Base-by-base conservation (phyloP, 2,329 filamentous ascomycete species). In the Fusarium ramigenum region DNA sequence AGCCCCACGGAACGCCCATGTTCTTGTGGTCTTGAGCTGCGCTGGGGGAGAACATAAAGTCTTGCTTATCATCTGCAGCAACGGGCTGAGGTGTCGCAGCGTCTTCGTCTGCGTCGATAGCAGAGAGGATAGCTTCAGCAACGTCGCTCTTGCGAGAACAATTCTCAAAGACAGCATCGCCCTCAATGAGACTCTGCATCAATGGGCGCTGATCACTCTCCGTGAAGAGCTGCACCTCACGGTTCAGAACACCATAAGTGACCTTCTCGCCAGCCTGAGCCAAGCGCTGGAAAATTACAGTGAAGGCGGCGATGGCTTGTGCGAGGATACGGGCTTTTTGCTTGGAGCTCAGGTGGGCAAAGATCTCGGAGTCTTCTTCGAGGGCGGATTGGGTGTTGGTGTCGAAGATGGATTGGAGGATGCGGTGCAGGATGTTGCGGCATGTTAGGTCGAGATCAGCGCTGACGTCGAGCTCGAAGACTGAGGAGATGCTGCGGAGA, bases 381-480 rank as follows among this genome's bases (percentile, higher is more conserved):
- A 78, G 69, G 34, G 69, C 73, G 9, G 56, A 56, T 34, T 78
- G 77, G 14, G 77, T 78, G 39, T 78, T 70, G 44, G 74, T 77
- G 69, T 78, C 75, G 52, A 78, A 78, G 60, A 75, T 77, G 67
- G 77, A 75, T 50, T 78, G 77, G 18, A 78, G 75, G 18, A 78
- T 70, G 63, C 75, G 76, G 44, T 78, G 77, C 19, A 78, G 77
- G 21, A 70, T 74, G 42, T 73, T 54, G 43, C 75, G 75, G 30
- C 77, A 78, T 39, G 63, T 75, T 47, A 78, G 66, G 39, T 78
- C 74, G 14, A 78, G 63, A 36, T 73, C 75, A 4, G 72, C 30
- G 43, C 69, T 72, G 57, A 77, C 68, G 32, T 77, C 58, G 40
- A 78, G 77, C 43, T 75, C 63, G 52, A 78, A 78, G 56, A 73